A percentile compares a stretch with the other conserved stretches of the same genome.
These are phyloP conservation scores for Nemania bipapillata DNA, from an alignment of 2,329 filamentous ascomycete genomes.

Conservation along the genomic window DNA sequence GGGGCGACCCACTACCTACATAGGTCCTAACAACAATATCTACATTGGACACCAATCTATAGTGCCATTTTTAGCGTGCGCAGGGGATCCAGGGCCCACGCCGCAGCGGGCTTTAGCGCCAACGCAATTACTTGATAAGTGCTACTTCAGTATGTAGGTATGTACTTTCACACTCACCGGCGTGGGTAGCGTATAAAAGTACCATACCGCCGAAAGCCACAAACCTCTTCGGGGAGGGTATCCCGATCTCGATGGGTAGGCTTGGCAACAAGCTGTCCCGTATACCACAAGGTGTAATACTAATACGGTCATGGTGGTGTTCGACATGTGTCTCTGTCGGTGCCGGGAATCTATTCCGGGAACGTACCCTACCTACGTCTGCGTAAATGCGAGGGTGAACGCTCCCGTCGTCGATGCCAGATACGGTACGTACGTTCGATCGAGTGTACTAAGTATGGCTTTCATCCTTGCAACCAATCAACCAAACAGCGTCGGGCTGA, in stretches of 20 bases:
- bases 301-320: background rate
- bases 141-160: background rate
- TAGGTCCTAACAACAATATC: no score
- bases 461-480: conserved; percentile 8
- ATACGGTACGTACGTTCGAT: background rate
- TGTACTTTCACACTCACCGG: background rate
- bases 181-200: background rate
- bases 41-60: background rate
- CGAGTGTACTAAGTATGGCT: no score
- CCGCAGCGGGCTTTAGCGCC: background rate
- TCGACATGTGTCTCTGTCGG: background rate
- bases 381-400: no score
- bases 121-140: background rate
- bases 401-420: background rate
- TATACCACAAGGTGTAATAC: background rate
- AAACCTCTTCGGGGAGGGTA: background rate
- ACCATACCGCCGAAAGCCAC: background rate
- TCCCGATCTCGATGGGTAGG: background rate
- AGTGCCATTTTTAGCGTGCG: background rate
- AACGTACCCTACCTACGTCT: background rate
- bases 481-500: background rate
- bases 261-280: background rate
- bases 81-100: background rate
- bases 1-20: background rate
- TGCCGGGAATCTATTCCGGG: conserved; percentile 16